Percentiles rank a stretch among this genome's conserved stretches.
These are phyloP conservation scores for Rhodamnia rubescens DNA, from an alignment of 345 rosid genomes.

Conservation along the genomic window DNA sequence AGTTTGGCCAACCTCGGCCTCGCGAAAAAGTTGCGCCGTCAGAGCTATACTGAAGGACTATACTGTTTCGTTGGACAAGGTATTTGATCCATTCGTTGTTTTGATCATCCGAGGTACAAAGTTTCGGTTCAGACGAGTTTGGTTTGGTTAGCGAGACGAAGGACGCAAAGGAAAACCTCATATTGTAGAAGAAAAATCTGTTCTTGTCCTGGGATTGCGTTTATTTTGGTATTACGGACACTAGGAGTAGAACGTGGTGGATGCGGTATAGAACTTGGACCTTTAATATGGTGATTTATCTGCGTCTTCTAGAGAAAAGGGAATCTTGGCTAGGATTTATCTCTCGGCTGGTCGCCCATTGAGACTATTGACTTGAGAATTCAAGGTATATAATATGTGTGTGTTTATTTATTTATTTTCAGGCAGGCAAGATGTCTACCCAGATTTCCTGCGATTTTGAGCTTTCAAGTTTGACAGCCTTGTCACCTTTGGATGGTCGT, in stretches of 20 bases:
- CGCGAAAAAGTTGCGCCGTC: conserved; percentile 9
- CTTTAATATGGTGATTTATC: neutral
- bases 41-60: conserved; percentile 9
- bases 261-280: neutral
- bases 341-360: neutral
- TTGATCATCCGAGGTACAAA: neutral
- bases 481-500: conserved; percentile 92
- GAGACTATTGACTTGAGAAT: neutral
- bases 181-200: neutral
- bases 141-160: neutral
- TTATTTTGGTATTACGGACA: neutral
- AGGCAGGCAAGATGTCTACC: conserved; percentile 36
- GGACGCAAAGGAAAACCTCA: neutral
- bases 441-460: conserved; percentile 28
- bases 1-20: neutral
- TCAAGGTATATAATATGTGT: neutral
- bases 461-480: conserved; percentile 66
- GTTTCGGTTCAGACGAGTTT: neutral
- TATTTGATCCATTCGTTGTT: neutral
- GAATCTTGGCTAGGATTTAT: neutral
- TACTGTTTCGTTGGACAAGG: neutral
- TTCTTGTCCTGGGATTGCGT: neutral
- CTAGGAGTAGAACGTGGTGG: neutral
- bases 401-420: neutral
- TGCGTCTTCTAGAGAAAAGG: neutral